Conservation (phyloP, 805 yeast genomes). For the Lipomyces spencermartinsiae region DNA sequence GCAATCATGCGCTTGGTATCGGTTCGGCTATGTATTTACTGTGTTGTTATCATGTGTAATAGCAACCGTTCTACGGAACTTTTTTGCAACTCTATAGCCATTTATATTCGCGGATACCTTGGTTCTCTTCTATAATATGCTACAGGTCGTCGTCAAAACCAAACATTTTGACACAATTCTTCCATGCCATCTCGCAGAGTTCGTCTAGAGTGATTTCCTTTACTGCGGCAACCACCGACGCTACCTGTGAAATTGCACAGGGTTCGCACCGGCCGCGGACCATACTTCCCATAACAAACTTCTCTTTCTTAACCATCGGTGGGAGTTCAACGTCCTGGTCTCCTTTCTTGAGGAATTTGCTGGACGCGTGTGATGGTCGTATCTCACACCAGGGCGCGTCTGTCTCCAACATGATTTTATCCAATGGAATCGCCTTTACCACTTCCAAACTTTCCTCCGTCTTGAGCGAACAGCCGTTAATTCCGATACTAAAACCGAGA, state of each 20-base stretch:
- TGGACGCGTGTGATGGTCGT: slow-evolving; percentile 79
- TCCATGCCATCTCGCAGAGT: slow-evolving; percentile 58
- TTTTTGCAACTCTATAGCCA: background rate
- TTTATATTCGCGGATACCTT: background rate
- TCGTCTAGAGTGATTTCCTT: slow-evolving; percentile 52
- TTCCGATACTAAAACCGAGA: slow-evolving; percentile 72
- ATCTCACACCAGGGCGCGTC: slow-evolving; percentile 99
- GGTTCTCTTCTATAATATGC: background rate
- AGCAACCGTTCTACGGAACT: background rate
- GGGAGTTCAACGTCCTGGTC: slow-evolving; percentile 2
- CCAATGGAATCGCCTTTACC: slow-evolving; percentile 70
- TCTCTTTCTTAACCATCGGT: slow-evolving; percentile 65
- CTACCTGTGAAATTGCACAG: slow-evolving; percentile 80
- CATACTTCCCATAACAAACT: slow-evolving; percentile 54
- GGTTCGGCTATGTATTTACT: slow-evolving; percentile 3
- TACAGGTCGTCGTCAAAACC: slow-evolving; percentile 20
- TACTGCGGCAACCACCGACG: slow-evolving; percentile 65
- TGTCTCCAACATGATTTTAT: slow-evolving; percentile 72
- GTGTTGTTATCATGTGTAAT: background rate
- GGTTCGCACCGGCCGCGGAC: slow-evolving; percentile 93
- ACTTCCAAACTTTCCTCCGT: slow-evolving; percentile 74
- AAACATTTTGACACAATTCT: slow-evolving; percentile 58
- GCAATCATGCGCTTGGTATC: slow-evolving; percentile 2
- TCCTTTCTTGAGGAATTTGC: slow-evolving; percentile 52
- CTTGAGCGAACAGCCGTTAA: slow-evolving; percentile 92